These are phyloP conservation scores for Fabrea salina DNA, from an alignment of 169 alveolate genomes.

Conservation along the genomic window DNA sequence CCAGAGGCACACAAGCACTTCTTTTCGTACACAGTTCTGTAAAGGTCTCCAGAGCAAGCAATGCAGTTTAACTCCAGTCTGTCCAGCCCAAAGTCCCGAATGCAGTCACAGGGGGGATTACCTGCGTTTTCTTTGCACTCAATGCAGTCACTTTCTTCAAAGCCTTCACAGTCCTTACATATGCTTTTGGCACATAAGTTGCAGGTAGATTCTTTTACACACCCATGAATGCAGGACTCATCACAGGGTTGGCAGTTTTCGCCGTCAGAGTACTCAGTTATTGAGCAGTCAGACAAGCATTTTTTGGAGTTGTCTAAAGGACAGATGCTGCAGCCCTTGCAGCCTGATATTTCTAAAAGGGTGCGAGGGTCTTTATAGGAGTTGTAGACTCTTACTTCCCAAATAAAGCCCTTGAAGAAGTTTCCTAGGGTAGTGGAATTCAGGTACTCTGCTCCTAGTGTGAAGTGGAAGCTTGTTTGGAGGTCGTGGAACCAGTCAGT, in stretches of 20 bases:
- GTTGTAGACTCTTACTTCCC: neutral
- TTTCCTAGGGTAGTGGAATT: neutral
- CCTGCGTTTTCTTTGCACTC: neutral
- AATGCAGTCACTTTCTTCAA: neutral
- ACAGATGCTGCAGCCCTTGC: conserved; percentile 11
- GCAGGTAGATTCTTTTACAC: conserved; percentile 13
- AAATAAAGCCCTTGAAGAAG: conserved; percentile 5
- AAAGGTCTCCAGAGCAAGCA: too few species aligned
- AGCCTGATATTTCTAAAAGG: neutral
- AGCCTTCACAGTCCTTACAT: neutral
- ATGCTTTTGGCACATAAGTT: neutral
- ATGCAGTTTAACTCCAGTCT: too few species aligned
- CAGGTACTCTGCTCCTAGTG: neutral
- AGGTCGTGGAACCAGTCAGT: neutral
- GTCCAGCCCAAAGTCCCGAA: neutral
- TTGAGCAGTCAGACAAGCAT: neutral
- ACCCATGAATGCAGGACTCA: neutral
- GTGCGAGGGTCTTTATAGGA: neutral
- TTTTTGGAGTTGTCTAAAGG: conserved; percentile 5
- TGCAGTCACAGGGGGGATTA: neutral
- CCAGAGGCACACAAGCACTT: too few species aligned
- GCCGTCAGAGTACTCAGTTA: neutral
- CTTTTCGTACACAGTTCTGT: too few species aligned
- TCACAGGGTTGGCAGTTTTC: neutral
- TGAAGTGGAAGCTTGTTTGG: neutral